phyloP scores from a whole-genome alignment of 768 basidiomycete species.

The Hydnomerulius pinastri region DNA sequence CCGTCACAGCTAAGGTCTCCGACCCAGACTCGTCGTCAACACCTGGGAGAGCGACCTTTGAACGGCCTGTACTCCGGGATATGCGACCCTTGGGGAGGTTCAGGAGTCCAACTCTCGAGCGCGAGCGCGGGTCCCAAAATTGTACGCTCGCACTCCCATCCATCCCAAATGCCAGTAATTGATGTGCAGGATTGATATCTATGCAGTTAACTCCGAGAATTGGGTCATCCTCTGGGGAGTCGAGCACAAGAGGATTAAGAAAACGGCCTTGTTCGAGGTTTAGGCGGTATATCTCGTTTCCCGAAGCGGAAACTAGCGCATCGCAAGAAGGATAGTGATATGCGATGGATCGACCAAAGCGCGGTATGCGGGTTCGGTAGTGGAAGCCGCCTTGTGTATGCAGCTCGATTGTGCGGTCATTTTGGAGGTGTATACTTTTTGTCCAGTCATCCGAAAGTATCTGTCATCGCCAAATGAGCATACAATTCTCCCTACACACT shows the following conservation, averaged over 20 bases:
- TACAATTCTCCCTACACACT: background rate
- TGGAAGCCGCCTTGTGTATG: constrained; percentile 95
- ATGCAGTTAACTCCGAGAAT: constrained; percentile 87
- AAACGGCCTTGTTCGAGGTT: constrained; percentile 96
- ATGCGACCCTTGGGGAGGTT: constrained; percentile 58
- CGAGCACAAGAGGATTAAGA: constrained; percentile 74
- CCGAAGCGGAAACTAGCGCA: constrained; percentile 80
- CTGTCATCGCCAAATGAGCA: constrained; percentile 40
- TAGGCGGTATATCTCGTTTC: constrained; percentile 87
- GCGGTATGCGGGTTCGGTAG: constrained; percentile 91
- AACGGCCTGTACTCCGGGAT: constrained; percentile 39
- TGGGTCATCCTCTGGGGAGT: constrained; percentile 49
- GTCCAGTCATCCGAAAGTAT: constrained; percentile 98
- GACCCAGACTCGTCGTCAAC: constrained; percentile 35
- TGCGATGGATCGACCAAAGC: constrained; percentile 87
- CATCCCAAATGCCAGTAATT: constrained; percentile 84
- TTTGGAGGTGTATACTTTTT: constrained; percentile 95
- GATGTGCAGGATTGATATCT: constrained; percentile 92
- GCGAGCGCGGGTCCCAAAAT: constrained; percentile 94
- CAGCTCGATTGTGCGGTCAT: constrained; percentile 90
- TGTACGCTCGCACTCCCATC: constrained; percentile 88
- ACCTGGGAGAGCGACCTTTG: constrained; percentile 32
- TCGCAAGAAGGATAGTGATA: constrained; percentile 97
- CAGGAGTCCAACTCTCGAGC: constrained; percentile 71
- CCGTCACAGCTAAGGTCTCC: constrained; percentile 62